phyloP scores from a whole-genome alignment of 768 basidiomycete genomes.

The Tulasnella sp. region DNA sequence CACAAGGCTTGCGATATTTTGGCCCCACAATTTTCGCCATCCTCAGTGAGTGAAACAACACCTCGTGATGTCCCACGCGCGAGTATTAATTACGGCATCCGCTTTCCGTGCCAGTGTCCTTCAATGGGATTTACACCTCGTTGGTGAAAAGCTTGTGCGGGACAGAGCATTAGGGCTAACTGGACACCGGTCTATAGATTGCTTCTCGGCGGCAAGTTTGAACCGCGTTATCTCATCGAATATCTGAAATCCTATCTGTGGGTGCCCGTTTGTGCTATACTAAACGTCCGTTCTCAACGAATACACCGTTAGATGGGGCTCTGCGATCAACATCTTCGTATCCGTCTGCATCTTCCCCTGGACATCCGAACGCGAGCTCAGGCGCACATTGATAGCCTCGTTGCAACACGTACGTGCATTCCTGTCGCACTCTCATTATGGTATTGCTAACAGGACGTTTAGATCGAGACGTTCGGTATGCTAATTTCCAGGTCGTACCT shows the following conservation, averaged over 20 bases:
- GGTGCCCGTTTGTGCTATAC: neutral
- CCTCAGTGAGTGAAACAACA: constrained; percentile 24
- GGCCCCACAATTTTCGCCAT: constrained; percentile 24
- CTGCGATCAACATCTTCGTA: constrained; percentile 24
- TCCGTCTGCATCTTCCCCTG: constrained; percentile 24
- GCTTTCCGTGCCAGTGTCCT: neutral
- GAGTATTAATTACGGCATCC: too few species aligned
- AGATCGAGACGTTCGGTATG: constrained; percentile 16
- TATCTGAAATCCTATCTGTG: constrained; percentile 24
- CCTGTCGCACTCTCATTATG: neutral
- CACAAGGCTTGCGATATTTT: constrained; percentile 23
- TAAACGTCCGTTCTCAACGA: neutral
- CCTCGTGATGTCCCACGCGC: neutral
- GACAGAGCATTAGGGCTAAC: neutral
- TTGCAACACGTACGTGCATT: constrained; percentile 22
- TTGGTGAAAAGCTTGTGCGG: neutral
- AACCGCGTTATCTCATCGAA: constrained; percentile 21
- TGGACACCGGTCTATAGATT: neutral
- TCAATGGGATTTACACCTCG: constrained; percentile 21
- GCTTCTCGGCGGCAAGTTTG: constrained; percentile 19
- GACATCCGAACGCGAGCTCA: constrained; percentile 24
- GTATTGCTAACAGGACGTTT: neutral
- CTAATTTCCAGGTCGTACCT: constrained; percentile 21
- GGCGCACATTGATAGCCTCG: constrained; percentile 23
- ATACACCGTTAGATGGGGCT: constrained; percentile 21